Percentiles rank a stretch among this genome's conserved stretches.
These are phyloP conservation scores for Tetrapisispora taiwanensis DNA, from an alignment of 805 yeast genomes.

Conservation along the genomic window DNA sequence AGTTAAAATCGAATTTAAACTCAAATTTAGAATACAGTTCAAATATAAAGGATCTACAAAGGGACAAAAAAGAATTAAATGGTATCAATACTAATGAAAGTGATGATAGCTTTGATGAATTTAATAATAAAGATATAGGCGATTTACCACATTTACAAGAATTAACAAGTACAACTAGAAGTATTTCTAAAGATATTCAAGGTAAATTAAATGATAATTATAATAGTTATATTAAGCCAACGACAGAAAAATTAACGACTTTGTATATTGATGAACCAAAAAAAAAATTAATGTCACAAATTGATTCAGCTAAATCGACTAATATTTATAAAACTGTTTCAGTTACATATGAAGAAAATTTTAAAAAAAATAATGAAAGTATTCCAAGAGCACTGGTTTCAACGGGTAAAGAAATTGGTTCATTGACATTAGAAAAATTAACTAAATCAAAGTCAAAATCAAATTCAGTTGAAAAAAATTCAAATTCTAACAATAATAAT, in stretches of 20 bases:
- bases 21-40: neutral
- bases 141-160: slow-evolving; percentile 22
- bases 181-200: slow-evolving; percentile 19
- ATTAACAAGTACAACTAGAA: slow-evolving; percentile 21
- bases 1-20: slow-evolving; percentile 1
- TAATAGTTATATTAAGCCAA: slow-evolving; percentile 17
- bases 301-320: slow-evolving; percentile 14
- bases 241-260: slow-evolving; percentile 14
- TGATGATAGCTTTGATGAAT: neutral
- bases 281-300: slow-evolving; percentile 7
- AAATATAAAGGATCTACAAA: neutral
- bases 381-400: slow-evolving; percentile 26
- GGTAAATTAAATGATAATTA: slow-evolving; percentile 16
- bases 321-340: slow-evolving; percentile 20
- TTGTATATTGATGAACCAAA: slow-evolving; percentile 15
- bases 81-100: neutral
- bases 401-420: slow-evolving; percentile 26
- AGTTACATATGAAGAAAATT: slow-evolving; percentile 20
- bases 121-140: neutral
- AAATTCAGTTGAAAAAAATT: neutral
- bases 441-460: neutral
- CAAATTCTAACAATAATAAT: too few species aligned
- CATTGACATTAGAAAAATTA: slow-evolving; percentile 20
- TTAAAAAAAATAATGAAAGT: slow-evolving; percentile 18
- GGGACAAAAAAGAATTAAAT: neutral